Base-by-base conservation (phyloP, 352 stramenopile genomes). In the Phytophthora kernoviae region DNA sequence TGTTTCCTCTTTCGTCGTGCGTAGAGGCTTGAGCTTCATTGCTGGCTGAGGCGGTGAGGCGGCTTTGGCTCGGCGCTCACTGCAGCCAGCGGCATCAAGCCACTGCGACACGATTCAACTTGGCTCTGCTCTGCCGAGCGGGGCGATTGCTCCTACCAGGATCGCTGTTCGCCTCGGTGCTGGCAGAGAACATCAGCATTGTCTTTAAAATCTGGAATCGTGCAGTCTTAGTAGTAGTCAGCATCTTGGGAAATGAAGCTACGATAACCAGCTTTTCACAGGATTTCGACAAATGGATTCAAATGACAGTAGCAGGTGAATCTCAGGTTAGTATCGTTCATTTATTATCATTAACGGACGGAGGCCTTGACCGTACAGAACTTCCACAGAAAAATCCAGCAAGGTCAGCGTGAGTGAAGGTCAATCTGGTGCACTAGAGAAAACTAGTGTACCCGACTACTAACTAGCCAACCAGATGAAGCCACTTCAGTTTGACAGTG, bases 161-260 rank as follows among this genome's bases (percentile, higher is more conserved):
- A 39, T 54, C 58, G 47, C 58, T 41, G 58, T 34, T 32, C 58
- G 48, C 49, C 59, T 58, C 50, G 18, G 47, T 44, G 48, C 64
- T 60, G 48, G 53, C 64, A 73, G 64, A 20, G 41, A 24, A 56
- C 41, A 51, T 62, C 15, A 36, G 30, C 18, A 56, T 20, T 15
- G 54, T 37, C 20, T 36, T 57, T 63, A 62, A 67, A 33, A 71
- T 36, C 37, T 58, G 56, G 14, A 61, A 11, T 51, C 22, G 33
- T 18, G 26, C 9, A 26, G 27, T 48, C 34, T 45, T 57, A 5
- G 30, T 27, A 55, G 20, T 20, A 53, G 50, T 15, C 0, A 58
- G 33, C 56, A 71, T 71, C 51, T 71, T 62, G 47, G 56, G 27
- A 67, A 71, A 67, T 71, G 62, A 71, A 56, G 49, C 57, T 33